phyloP scores from a whole-genome alignment of 1,139 yeast species.

The Taphrina communis region DNA sequence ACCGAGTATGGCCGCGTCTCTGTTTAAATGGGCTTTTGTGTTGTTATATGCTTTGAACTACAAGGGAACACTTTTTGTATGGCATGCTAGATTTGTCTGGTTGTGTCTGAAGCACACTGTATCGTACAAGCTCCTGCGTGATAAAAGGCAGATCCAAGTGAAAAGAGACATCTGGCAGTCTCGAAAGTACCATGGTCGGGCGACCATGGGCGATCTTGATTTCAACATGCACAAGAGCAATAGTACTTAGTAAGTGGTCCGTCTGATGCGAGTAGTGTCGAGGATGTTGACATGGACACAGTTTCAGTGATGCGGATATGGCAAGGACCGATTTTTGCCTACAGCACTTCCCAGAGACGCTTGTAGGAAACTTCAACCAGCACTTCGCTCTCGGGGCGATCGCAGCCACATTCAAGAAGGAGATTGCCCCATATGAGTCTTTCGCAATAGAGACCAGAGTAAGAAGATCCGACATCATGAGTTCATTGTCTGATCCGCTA shows the following conservation, averaged over 20 bases:
- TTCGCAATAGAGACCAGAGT: conserved; percentile 66
- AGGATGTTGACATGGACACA: neutral
- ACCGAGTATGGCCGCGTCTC: neutral
- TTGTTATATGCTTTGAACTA: conserved; percentile 30
- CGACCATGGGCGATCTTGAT: conserved; percentile 81
- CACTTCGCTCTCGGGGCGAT: conserved; percentile 81
- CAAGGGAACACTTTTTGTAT: conserved; percentile 28
- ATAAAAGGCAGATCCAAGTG: neutral
- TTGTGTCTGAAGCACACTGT: conserved; percentile 32
- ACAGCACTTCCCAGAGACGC: conserved; percentile 53
- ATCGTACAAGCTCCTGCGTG: conserved; percentile 20
- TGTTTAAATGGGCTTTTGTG: conserved; percentile 27
- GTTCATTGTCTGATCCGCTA: neutral
- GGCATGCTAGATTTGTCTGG: conserved; percentile 35
- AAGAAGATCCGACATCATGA: neutral
- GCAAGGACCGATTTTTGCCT: conserved; percentile 59
- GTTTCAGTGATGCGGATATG: conserved; percentile 76
- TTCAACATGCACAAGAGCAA: conserved; percentile 86
- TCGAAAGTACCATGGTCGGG: conserved; percentile 59
- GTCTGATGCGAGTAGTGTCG: too few species aligned
- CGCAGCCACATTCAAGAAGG: conserved; percentile 69
- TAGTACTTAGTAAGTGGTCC: conserved; percentile 62
- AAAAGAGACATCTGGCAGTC: conserved; percentile 29
- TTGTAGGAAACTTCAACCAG: conserved; percentile 59
- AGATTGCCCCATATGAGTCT: conserved; percentile 68